Conservation (phyloP, 2,329 filamentous ascomycete genomes). For the Cadophora sp. region DNA sequence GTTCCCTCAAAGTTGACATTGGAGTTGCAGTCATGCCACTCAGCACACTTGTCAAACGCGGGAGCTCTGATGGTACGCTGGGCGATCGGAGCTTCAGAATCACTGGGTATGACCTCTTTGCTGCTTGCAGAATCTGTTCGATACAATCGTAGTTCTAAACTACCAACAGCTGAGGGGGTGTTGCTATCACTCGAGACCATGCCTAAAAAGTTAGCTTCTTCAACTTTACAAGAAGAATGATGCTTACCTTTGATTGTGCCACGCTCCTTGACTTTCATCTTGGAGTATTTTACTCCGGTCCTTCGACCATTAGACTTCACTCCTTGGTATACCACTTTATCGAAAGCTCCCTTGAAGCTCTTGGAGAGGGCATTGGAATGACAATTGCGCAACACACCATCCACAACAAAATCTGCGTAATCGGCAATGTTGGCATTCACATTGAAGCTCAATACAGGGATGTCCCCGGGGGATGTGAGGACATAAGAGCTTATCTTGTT, state of each 20-base stretch:
- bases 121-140: conserved; percentile 3
- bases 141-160: conserved; percentile 21
- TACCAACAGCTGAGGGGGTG: conserved; percentile 27
- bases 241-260: conserved; percentile 24
- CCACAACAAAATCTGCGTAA: conserved; percentile 38
- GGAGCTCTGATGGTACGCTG: conserved; percentile 14
- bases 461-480: conserved; percentile 30
- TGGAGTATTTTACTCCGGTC: conserved; percentile 10
- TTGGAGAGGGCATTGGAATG: neutral
- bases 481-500: conserved; percentile 32
- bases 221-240: neutral
- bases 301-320: conserved; percentile 13
- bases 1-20: conserved; percentile 19
- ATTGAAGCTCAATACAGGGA: conserved; percentile 22
- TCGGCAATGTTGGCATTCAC: conserved; percentile 26
- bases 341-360: conserved; percentile 1
- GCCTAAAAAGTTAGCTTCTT: neutral
- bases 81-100: neutral
- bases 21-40: conserved; percentile 34
- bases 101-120: neutral
- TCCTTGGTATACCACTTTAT: conserved; percentile 12
- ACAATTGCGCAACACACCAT: conserved; percentile 41
- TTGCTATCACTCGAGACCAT: neutral
- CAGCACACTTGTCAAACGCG: conserved; percentile 27
- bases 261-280: conserved; percentile 30